A percentile compares a stretch with the other conserved stretches of the same genome.
Conservation (phyloP, 106 monocot species). For the Acanthochlamys bracteata region DNA sequence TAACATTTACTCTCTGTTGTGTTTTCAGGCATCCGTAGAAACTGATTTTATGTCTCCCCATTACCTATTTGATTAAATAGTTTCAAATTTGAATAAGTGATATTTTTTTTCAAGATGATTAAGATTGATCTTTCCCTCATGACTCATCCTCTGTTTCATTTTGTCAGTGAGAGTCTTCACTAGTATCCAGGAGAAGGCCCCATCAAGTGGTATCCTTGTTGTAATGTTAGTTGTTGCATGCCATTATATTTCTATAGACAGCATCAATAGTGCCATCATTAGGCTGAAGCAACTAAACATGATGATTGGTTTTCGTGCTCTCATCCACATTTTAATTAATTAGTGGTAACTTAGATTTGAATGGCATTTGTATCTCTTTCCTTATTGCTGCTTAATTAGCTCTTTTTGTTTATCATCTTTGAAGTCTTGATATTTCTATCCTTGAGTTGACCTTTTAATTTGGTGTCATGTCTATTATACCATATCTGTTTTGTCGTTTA, state of each 20-base stretch:
- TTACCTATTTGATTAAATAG: not conserved
- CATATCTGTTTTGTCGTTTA: no score
- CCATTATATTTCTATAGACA: not conserved
- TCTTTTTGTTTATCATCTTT: no score
- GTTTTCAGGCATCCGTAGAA: not conserved
- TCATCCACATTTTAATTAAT: no score
- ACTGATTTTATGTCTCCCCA: not conserved
- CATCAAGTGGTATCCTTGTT: slow-evolving; percentile 81
- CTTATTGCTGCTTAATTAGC: no score
- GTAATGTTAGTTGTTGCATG: not conserved
- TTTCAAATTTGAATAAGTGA: not conserved
- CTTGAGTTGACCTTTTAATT: no score
- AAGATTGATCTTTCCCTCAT: not conserved
- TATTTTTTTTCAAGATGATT: not conserved
- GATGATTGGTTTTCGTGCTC: no score
- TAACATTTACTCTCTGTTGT: not conserved
- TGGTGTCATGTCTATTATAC: no score
- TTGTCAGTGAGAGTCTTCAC: slow-evolving; percentile 86
- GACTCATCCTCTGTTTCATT: not conserved
- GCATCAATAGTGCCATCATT: not conserved
- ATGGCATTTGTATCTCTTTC: no score
- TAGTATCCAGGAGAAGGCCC: slow-evolving; percentile 81
- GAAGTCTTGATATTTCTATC: no score
- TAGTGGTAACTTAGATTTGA: no score
- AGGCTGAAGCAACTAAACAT: no score